Conservation (phyloP, 805 yeast genomes). For the Metschnikowia rubicola region DNA sequence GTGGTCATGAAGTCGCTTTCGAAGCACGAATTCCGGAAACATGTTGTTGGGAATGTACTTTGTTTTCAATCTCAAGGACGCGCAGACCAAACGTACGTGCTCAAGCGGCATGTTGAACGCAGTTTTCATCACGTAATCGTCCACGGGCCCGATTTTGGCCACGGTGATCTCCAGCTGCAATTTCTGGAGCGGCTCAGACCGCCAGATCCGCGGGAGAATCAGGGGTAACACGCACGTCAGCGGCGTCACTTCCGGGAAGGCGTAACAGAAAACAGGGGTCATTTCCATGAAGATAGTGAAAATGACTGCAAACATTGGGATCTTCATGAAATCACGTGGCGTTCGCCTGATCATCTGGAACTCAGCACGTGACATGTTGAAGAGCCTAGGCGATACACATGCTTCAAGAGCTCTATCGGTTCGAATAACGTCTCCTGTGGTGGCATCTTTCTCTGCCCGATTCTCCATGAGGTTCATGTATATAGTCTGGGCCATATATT, state of each 20-base stretch:
- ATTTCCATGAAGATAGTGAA: constrained; percentile 50
- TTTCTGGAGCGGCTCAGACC: constrained; percentile 10
- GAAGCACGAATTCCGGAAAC: constrained; percentile 37
- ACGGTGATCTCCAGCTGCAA: background rate
- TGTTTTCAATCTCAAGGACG: constrained; percentile 35
- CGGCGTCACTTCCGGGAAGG: constrained; percentile 54
- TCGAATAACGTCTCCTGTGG: constrained; percentile 21
- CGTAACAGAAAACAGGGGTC: constrained; percentile 51
- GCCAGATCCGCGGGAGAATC: constrained; percentile 37
- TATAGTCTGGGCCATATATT: constrained; percentile 32
- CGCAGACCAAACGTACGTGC: constrained; percentile 36
- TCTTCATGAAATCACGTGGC: constrained; percentile 45
- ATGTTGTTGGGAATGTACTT: constrained; percentile 38
- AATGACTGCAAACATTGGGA: constrained; percentile 51
- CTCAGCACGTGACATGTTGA: constrained; percentile 46
- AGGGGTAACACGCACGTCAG: constrained; percentile 55
- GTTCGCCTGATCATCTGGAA: constrained; percentile 52
- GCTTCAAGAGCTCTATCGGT: constrained; percentile 5
- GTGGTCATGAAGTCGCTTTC: constrained; percentile 34
- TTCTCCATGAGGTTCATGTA: constrained; percentile 38
- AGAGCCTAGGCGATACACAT: constrained; percentile 18
- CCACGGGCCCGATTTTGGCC: constrained; percentile 8
- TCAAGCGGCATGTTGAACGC: constrained; percentile 45
- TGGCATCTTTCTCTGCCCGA: constrained; percentile 20
- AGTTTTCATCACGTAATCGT: constrained; percentile 35